Base-by-base conservation (phyloP, 495 filamentous ascomycete genomes). In the Venustampulla echinocandica region DNA sequence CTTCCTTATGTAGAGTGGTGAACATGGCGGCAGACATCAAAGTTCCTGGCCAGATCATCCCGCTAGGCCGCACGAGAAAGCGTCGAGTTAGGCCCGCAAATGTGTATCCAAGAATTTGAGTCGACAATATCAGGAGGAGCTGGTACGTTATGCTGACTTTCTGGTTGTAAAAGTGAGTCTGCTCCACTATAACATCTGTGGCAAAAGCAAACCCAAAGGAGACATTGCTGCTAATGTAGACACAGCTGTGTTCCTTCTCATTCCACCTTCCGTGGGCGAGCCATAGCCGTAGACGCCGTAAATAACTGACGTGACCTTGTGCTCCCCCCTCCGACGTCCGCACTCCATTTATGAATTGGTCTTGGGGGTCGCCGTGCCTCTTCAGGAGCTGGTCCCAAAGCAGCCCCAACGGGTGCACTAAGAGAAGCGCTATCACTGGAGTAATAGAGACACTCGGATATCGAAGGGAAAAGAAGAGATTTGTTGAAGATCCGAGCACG, bases 21-120 rank as follows among this genome's bases (percentile, higher is more conserved):
- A 95, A 84, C 70, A 95, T 85, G 33, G 88, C 82, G 1, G 87
- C 84, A 34, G 88, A 90, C 62, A 89, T 87, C 23, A 95, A 69
- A 3, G 88, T 90, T 35, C 81, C 80, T 0, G 90, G 89, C 89
- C 89, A 95, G 13, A 95, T 84, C 87, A 95, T 94, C 14, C 85
- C 81, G 34, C 83, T 80, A 4, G 89, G 89, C 5, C 82, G 75
- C 13, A 93, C 87, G n/a, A 90, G 68, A 57, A 83, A 84, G 18
- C 80, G 71, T n/a, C 84, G 71, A 2, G 81, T 82, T 27, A 92
- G 67, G 0, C 87, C 87, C 35, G 86, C 87, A 55, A 92, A 85
- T 1, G 85, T 75, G 63, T 92, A 92, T 2, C 86, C 86, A 33
- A 92, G 65, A 14, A 90, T 85, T 63, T 90, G 87, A 0, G 86